Evolutionary conservation across 441 rosid genomes (phyloP), one percentile per base, ranked within the genome.

Genomic region (Bocquillonia castaneifolia): DNA sequence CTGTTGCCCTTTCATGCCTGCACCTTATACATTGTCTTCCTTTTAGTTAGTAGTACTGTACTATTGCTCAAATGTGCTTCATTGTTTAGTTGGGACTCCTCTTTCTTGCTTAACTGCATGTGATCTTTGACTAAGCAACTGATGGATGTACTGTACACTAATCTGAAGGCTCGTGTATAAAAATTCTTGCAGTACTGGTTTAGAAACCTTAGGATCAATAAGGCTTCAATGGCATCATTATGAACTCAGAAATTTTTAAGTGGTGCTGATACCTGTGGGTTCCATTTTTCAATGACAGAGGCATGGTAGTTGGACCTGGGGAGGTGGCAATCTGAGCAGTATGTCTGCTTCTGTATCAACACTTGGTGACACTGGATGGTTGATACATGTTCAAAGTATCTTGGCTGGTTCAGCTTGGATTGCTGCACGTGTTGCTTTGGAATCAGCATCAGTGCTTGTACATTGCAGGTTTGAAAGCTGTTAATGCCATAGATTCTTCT

Each of bases 361-460:
- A 58, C 93, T 92, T 25, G 99, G 99, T 69, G 98, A 95, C 56
- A 91, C 93, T 81, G 97, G 97, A 78, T 95, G 99, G 99, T 82
- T 95, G 78, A 89, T 81, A 79, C 99, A 95, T 81, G 85, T 95
- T 63, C 99, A 95, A 79, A 91, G 85, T 78, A 82, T 95, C 74
- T 84, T 95, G 83, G 98, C 99, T 80, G 98, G 99, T 76, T 89
- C 93, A 61, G 97, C 96, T 71, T 95, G 99, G 98, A 95, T 95
- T 74, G 96, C 93, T 72, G 99, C 96, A 53, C 98, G 88, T 47
- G 84, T 95, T 81, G 96, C 84, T 70, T 40, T 91, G 80, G 99
- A 95, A 76, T 87, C 96, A 54, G 97, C 99, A 61, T 89, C 99
- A 6, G 96, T 95, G 69, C 98, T 95, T 77, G 97, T 92, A 61